These are phyloP conservation scores for Colletotrichum cereale DNA, from an alignment of 2,329 filamentous ascomycete genomes.

Conservation along the genomic window DNA sequence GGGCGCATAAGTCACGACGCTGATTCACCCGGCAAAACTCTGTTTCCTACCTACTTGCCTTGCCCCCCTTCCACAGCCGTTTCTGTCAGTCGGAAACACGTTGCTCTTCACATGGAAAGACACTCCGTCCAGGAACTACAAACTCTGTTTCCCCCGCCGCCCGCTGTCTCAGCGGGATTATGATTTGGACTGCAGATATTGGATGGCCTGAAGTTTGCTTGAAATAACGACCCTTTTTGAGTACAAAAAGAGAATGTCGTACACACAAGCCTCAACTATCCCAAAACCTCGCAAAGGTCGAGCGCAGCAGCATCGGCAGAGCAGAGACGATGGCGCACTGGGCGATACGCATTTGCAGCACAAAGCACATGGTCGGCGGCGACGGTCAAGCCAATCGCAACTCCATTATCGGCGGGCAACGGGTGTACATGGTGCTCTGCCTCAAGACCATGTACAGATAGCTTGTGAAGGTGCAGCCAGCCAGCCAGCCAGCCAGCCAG, in stretches of 20 bases:
- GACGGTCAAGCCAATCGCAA: background rate
- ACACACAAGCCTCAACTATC: slow-evolving; percentile 17
- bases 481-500: background rate
- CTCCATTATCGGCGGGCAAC: slow-evolving; percentile 35
- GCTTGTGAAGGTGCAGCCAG: slow-evolving; percentile 32
- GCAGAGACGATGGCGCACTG: background rate
- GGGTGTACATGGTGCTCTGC: slow-evolving; percentile 9
- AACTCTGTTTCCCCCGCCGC: slow-evolving; percentile 26
- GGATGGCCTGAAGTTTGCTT: slow-evolving; percentile 29
- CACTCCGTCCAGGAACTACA: slow-evolving; percentile 31
- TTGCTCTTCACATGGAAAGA: slow-evolving; percentile 37
- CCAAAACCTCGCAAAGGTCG: slow-evolving; percentile 17
- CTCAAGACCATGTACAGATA: slow-evolving; percentile 24
- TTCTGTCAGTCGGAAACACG: slow-evolving; percentile 36
- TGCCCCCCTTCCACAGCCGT: slow-evolving; percentile 34
- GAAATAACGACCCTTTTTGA: slow-evolving; percentile 22
- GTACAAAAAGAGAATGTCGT: slow-evolving; percentile 17
- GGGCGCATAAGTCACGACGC: slow-evolving; percentile 35
- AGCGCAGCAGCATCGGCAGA: slow-evolving; percentile 13
- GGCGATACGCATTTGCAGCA: slow-evolving; percentile 16
- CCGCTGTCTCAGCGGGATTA: slow-evolving; percentile 14
- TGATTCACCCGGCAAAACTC: slow-evolving; percentile 39
- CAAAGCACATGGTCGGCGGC: slow-evolving; percentile 4
- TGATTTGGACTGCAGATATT: slow-evolving; percentile 29
- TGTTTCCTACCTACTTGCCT: slow-evolving; percentile 24